Base-by-base conservation (phyloP, 2,329 filamentous ascomycete species). In the Ascochyta viciae-villosae region DNA sequence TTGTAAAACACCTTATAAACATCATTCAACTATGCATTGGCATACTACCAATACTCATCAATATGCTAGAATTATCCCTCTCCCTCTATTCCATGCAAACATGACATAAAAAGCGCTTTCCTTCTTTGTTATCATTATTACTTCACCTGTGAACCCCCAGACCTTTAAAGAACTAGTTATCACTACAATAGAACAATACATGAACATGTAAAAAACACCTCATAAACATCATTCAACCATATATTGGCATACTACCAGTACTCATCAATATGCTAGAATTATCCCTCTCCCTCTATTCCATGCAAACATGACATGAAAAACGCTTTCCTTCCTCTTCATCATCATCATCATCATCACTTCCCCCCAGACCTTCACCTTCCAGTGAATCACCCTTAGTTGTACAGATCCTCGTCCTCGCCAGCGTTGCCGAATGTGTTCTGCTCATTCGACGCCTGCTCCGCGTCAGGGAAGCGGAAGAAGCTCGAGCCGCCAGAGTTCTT, bases 401-500 rank as follows among this genome's bases (percentile, higher is more conserved):
- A 98, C 77, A 98, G 90, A 81, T 93, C 94, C 79, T 97, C 94
- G 75, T 98, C 94, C 77, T 96, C 93, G 71, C 92, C 94, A 66
- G 87, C 91, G 71, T 93, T 89, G 63, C 92, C 93, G 69, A 95
- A 93, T 45, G 77, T 80, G 63, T 80, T 78, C 74, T 80, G 68
- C 61, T 72, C 74, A 51, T 67, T 76, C 61, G 76, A 79, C 62
- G 76, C 78, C 79, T 81, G 85, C 76, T 66, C 71, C 7, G 50
- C 68, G 31, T 80, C 85, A 67, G 78, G 94, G 88, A 99, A 99
- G 80, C 96, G 93, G 90, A 99, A 99, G 86, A 95, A 97, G 68
- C 91, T 92, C 72, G 93, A 94, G 35, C 93, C 93, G 47, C 92
- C 93, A 57, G 91, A 88, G 77, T 96, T 96, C 90, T 99, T 99